Evolutionary conservation across 768 basidiomycete species (phyloP).

Genomic region (Podaxis sp.): DNA sequence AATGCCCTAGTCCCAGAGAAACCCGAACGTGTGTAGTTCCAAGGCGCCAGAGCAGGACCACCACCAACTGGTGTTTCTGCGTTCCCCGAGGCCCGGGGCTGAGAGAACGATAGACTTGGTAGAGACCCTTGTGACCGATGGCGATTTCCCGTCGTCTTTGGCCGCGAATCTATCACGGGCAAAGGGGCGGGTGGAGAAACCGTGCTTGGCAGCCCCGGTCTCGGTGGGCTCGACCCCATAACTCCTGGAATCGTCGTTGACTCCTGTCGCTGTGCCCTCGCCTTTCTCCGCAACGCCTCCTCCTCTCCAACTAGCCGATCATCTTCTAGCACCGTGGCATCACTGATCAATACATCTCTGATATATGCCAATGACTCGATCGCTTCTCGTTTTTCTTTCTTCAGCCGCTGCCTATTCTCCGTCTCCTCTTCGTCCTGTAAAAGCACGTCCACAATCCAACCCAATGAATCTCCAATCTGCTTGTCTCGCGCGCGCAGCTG

Average conservation of each 20-base stretch:
- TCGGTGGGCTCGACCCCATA: constrained; percentile 13
- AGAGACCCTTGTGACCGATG: constrained; percentile 13
- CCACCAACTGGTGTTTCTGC: constrained; percentile 11
- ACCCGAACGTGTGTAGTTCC: constrained; percentile 55
- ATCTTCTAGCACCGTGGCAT: constrained; percentile 56
- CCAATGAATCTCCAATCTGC: constrained; percentile 64
- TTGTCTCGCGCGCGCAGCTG: constrained; percentile 57
- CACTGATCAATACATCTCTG: constrained; percentile 65
- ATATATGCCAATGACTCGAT: constrained; percentile 77
- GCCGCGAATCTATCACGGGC: constrained; percentile 35
- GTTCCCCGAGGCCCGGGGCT: constrained; percentile 11
- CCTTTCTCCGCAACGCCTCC: constrained; percentile 36
- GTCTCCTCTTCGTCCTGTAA: constrained; percentile 51
- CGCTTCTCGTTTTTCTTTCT: constrained; percentile 56
- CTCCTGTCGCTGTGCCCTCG: constrained; percentile 26
- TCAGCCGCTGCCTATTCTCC: constrained; percentile 36
- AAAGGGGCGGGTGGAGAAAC: constrained; percentile 36
- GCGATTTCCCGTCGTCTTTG: constrained; percentile 20
- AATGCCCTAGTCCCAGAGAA: constrained; percentile 36
- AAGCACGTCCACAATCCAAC: constrained; percentile 73
- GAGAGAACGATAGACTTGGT: background rate
- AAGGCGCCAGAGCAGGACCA: constrained; percentile 38
- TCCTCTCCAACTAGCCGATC: constrained; percentile 62
- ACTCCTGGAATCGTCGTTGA: constrained; percentile 11
- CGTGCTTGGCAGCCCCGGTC: constrained; percentile 8